Evolutionary conservation across 345 rosid genomes (phyloP).

Genomic region (Kernera saxatilis): DNA sequence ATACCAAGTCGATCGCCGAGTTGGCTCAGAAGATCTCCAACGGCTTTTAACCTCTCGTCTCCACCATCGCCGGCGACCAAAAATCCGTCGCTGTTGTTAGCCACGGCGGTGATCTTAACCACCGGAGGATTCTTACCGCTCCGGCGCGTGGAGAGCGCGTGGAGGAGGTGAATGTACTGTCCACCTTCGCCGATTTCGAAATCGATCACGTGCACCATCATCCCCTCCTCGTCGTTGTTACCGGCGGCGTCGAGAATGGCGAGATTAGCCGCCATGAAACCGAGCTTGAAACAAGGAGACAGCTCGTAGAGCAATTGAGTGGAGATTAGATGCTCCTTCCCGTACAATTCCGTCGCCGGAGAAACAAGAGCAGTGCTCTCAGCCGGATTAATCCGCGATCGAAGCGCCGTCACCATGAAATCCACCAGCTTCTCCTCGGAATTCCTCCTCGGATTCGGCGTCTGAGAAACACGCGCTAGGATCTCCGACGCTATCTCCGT

Average conservation of each 20-base stretch:
- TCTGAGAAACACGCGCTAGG: constrained; percentile 49
- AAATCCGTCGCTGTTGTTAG: constrained; percentile 24
- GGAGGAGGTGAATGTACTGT: constrained; percentile 63
- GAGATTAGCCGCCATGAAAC: constrained; percentile 80
- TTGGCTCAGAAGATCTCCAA: constrained; percentile 41
- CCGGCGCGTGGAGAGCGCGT: constrained; percentile 54
- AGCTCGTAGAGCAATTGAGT: constrained; percentile 58
- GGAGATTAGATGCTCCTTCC: constrained; percentile 51
- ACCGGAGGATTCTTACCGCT: not conserved
- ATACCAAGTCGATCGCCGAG: constrained; percentile 43
- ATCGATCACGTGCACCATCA: constrained; percentile 58
- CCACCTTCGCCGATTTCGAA: constrained; percentile 78
- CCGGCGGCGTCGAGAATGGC: constrained; percentile 58
- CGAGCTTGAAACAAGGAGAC: constrained; percentile 80
- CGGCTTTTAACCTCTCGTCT: constrained; percentile 45
- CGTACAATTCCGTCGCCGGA: constrained; percentile 54
- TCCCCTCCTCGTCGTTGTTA: constrained; percentile 1
- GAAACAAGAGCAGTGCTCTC: constrained; percentile 39
- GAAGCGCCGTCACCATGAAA: constrained; percentile 57
- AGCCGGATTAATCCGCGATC: constrained; percentile 43
- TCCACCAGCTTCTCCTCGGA: constrained; percentile 71
- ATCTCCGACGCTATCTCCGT: constrained; percentile 56
- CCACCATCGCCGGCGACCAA: constrained; percentile 17
- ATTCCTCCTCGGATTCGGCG: constrained; percentile 44
- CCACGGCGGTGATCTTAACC: constrained; percentile 69